phyloP scores from a whole-genome alignment of 129 eudicot genomes.

The Flaveria linearis region DNA sequence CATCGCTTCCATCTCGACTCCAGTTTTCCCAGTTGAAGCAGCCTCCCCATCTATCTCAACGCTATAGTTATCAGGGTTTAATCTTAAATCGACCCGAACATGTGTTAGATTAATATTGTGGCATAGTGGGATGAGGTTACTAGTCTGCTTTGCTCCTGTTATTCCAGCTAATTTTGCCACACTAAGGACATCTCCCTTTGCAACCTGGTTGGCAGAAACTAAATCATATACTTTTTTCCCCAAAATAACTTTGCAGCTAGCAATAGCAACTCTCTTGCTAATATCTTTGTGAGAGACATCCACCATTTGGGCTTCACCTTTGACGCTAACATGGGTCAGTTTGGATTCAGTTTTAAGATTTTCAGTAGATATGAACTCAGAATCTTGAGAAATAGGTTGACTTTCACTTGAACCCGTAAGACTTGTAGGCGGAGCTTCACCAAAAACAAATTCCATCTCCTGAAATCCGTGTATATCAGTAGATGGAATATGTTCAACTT shows the following conservation, averaged over 20 bases:
- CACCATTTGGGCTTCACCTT: constrained; percentile 95
- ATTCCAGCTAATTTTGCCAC: constrained; percentile 89
- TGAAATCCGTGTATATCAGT: constrained; percentile 23
- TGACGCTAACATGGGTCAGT: constrained; percentile 61
- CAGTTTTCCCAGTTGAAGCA: constrained; percentile 76
- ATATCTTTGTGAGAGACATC: constrained; percentile 73
- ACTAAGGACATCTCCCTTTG: constrained; percentile 81
- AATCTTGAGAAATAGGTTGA: constrained; percentile 44
- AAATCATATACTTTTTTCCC: constrained; percentile 69
- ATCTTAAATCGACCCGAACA: constrained; percentile 57
- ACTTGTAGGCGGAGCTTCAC: constrained; percentile 71
- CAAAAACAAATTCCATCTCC: constrained; percentile 91
- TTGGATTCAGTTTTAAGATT: constrained; percentile 18
- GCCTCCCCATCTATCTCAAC: constrained; percentile 79
- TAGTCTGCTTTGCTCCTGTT: constrained; percentile 78
- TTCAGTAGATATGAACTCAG: constrained; percentile 26
- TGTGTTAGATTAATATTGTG: constrained; percentile 69
- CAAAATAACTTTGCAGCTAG: constrained; percentile 78
- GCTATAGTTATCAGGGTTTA: constrained; percentile 55
- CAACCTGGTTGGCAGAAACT: constrained; percentile 82
- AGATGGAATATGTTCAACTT: background rate
- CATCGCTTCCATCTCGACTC: constrained; percentile 97
- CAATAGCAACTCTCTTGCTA: constrained; percentile 77
- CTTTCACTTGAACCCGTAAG: constrained; percentile 50
- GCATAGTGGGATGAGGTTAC: constrained; percentile 86